Evolutionary conservation across 345 rosid genomes (phyloP).

Genomic region (Hevea brasiliensis): DNA sequence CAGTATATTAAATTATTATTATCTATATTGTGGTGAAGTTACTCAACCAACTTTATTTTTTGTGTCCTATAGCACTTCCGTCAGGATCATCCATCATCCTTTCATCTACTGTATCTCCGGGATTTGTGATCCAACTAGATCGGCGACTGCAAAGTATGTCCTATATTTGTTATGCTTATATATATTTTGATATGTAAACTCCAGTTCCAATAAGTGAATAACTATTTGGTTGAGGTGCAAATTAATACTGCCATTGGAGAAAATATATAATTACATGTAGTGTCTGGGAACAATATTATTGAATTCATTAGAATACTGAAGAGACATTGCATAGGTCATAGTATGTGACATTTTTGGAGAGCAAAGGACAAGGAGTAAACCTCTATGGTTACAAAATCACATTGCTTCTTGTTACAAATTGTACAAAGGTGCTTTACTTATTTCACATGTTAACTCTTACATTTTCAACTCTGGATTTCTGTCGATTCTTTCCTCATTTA

Average conservation of each 20-base stretch:
- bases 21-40: conserved; percentile 16
- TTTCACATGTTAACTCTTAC: too few relatives aligned
- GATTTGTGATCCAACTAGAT: conserved; percentile 69
- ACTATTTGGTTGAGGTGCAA: neutral
- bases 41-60: conserved; percentile 35
- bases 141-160: conserved; percentile 70
- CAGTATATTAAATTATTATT: neutral
- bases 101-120: conserved; percentile 92
- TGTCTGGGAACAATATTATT: too few relatives aligned
- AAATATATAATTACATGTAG: neutral
- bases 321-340: too few relatives aligned
- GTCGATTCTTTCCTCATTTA: too few relatives aligned
- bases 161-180: neutral
- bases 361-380: too few relatives aligned
- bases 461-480: neutral
- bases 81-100: conserved; percentile 73
- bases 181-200: conserved; percentile 8
- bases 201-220: neutral
- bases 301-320: too few relatives aligned
- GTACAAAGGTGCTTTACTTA: too few relatives aligned
- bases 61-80: conserved; percentile 57
- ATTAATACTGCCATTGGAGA: too few relatives aligned
- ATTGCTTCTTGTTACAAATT: too few relatives aligned
- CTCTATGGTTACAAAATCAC: too few relatives aligned
- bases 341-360: too few relatives aligned